These are phyloP conservation scores for Leccinum pellstonianum DNA, from an alignment of 768 basidiomycete genomes.

Conservation along the genomic window DNA sequence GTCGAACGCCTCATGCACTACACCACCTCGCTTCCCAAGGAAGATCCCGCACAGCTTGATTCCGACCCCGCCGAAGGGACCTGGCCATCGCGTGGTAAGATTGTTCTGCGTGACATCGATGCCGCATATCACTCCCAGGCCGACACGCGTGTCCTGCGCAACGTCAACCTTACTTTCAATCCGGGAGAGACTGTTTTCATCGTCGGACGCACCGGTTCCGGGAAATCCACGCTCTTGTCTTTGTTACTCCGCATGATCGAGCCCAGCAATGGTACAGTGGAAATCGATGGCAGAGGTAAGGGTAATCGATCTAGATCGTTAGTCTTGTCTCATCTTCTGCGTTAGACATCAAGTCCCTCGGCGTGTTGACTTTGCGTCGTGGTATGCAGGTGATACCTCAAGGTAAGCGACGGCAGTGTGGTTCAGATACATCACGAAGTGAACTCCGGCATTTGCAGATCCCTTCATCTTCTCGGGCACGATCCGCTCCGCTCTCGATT, in stretches of 20 bases:
- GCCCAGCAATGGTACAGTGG: conserved; percentile 63
- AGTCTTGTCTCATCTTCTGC: conserved; percentile 50
- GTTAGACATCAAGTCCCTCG: conserved; percentile 83
- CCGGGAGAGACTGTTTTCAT: conserved; percentile 73
- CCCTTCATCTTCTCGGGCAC: conserved; percentile 35
- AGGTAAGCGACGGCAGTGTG: conserved; percentile 11
- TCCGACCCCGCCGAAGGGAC: conserved; percentile 21
- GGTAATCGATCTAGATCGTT: conserved; percentile 46
- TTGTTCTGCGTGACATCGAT: conserved; percentile 56
- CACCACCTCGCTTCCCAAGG: conserved; percentile 23
- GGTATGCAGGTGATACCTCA: conserved; percentile 33
- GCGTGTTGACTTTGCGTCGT: conserved; percentile 34
- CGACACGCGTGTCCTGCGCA: conserved; percentile 53
- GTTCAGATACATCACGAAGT: background rate
- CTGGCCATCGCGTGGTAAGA: conserved; percentile 52
- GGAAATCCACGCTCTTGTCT: conserved; percentile 68
- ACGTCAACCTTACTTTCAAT: conserved; percentile 65
- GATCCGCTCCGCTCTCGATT: conserved; percentile 31
- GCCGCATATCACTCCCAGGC: conserved; percentile 76
- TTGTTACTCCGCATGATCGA: conserved; percentile 78
- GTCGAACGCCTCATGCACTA: conserved; percentile 32
- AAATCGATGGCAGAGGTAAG: conserved; percentile 67
- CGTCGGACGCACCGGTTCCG: conserved; percentile 75
- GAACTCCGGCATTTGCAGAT: conserved; percentile 12
- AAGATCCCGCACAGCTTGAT: conserved; percentile 20